Conservation (phyloP, 116 monocot species). For the Thalassia testudinum region DNA sequence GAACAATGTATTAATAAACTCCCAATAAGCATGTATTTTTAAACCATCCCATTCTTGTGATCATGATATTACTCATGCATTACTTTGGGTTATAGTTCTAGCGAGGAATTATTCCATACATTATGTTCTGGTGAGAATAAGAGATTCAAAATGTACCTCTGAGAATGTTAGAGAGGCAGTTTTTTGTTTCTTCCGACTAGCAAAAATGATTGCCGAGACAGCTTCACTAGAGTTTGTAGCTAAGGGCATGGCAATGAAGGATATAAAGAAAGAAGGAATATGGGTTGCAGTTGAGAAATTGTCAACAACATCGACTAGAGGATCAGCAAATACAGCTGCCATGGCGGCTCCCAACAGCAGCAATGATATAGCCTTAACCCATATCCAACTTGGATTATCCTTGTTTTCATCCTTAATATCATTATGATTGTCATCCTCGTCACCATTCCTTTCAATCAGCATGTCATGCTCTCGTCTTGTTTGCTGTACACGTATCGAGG, state of each 20-base stretch:
- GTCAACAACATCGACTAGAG: slow-evolving; percentile 85
- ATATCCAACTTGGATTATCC: slow-evolving; percentile 37
- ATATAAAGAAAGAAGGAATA: slow-evolving; percentile 97
- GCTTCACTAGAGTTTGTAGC: slow-evolving; percentile 97
- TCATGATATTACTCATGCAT: no score
- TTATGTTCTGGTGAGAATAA: no score
- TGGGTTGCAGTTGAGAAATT: slow-evolving; percentile 80
- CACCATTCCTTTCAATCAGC: slow-evolving; percentile 25
- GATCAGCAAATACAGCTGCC: slow-evolving; percentile 83
- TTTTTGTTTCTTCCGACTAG: slow-evolving; percentile 72
- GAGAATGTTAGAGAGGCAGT: slow-evolving; percentile 95
- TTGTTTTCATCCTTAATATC: slow-evolving; percentile 54
- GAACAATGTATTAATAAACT: no score
- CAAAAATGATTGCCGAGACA: slow-evolving; percentile 92
- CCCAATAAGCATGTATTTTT: no score
- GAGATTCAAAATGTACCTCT: slow-evolving; percentile 36
- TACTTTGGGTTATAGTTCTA: no score
- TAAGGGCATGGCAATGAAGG: slow-evolving; percentile 94
- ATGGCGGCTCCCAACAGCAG: slow-evolving; percentile 62
- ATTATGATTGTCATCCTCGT: slow-evolving; percentile 3
- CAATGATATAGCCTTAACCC: slow-evolving; percentile 43
- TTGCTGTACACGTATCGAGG: no score
- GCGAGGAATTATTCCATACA: no score
- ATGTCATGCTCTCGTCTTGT: slow-evolving; percentile 52
- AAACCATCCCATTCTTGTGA: no score